Conservation (phyloP, 441 rosid species). For the Gossypium davidsonii region DNA sequence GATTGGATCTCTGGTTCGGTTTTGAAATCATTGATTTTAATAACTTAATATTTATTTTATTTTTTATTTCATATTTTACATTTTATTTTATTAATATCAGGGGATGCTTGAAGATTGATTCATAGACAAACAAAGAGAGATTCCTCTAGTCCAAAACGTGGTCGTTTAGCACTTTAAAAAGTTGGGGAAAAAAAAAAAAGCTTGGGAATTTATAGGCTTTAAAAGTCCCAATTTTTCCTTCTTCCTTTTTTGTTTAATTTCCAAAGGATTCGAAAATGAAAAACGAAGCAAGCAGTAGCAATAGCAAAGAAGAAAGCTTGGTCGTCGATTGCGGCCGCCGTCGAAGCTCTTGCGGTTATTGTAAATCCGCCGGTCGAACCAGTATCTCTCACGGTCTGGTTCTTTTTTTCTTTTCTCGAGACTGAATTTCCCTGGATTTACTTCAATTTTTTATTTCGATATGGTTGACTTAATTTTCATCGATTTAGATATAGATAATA, state of each 20-base stretch:
- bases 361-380: constrained; percentile 44
- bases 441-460: not conserved
- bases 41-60: too few relatives aligned
- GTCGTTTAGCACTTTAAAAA: not conserved
- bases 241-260: not conserved
- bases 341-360: constrained; percentile 66
- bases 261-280: constrained; percentile 30
- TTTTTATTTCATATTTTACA: too few relatives aligned
- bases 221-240: not conserved
- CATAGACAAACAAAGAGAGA: not conserved
- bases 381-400: constrained; percentile 74
- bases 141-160: not conserved
- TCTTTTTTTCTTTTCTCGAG: not conserved
- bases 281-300: constrained; percentile 62
- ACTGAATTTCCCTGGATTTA: not conserved
- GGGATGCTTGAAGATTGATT: too few relatives aligned
- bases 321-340: constrained; percentile 57
- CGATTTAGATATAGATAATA: not conserved
- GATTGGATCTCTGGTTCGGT: rapidly evolving
- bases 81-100: too few relatives aligned
- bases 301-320: constrained; percentile 44
- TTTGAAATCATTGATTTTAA: too few relatives aligned
- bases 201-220: not conserved
- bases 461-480: not conserved
- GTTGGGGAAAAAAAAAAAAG: not conserved